Evolutionary conservation across 164 flowering plant species (phyloP).

Genomic region (Pachysandra terminalis): DNA sequence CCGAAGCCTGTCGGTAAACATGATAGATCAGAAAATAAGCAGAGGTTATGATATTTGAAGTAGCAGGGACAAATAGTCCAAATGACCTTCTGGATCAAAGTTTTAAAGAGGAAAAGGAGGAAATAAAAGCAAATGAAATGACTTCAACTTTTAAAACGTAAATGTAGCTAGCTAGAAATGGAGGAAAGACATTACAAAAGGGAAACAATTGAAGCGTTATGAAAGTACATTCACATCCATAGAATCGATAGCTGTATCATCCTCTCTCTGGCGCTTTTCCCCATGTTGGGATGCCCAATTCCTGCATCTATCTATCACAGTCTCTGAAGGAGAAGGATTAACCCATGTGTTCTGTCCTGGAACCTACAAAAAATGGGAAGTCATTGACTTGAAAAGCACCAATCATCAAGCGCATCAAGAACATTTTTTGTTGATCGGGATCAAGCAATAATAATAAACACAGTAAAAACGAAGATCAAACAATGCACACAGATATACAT

Average conservation of each 20-base stretch:
- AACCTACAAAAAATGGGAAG: slow-evolving; percentile 39
- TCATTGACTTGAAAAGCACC: background rate
- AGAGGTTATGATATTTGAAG: too few relatives aligned
- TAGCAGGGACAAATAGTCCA: too few relatives aligned
- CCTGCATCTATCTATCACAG: slow-evolving; percentile 10
- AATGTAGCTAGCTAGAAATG: background rate
- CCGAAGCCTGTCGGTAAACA: slow-evolving; percentile 39
- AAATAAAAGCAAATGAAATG: too few relatives aligned
- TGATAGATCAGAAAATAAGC: slow-evolving; percentile 8
- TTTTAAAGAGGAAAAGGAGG: too few relatives aligned
- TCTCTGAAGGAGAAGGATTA: slow-evolving; percentile 29
- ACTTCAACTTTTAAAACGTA: too few relatives aligned
- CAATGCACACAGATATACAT: too few relatives aligned
- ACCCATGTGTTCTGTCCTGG: slow-evolving; percentile 82
- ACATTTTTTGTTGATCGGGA: too few relatives aligned
- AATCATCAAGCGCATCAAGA: background rate
- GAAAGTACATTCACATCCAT: slow-evolving; percentile 34
- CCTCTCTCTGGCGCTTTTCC: slow-evolving; percentile 76
- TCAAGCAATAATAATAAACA: too few relatives aligned
- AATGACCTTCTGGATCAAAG: too few relatives aligned
- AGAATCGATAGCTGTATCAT: slow-evolving; percentile 30
- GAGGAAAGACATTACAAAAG: background rate
- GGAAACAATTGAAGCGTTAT: background rate
- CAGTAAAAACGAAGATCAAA: too few relatives aligned
- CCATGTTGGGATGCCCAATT: slow-evolving; percentile 38